Evolutionary conservation across 2,329 filamentous ascomycete genomes (phyloP).

Genomic region (Pyricularia sp.): DNA sequence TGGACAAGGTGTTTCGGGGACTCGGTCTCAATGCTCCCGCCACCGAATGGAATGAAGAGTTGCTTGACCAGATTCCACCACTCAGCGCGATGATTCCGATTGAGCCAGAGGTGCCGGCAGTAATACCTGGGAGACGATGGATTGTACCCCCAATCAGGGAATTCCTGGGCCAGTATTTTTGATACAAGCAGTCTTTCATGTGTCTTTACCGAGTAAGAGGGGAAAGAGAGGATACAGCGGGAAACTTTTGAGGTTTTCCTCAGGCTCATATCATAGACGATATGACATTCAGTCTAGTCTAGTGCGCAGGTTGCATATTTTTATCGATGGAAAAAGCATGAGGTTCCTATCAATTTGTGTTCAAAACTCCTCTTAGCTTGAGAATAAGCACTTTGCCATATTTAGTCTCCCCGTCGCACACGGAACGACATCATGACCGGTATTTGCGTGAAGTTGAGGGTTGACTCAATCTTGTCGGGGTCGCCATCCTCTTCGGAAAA

Average conservation of each 20-base stretch:
- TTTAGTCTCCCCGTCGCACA: constrained; percentile 3
- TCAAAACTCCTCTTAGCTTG: not conserved
- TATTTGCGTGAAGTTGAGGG: constrained; percentile 25
- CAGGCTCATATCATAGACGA: not conserved
- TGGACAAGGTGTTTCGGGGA: not conserved
- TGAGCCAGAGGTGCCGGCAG: not conserved
- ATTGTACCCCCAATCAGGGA: not conserved
- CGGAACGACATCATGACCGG: constrained; percentile 23
- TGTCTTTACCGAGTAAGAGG: not conserved
- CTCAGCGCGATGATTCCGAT: not conserved
- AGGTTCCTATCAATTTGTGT: not conserved
- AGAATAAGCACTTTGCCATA: not conserved
- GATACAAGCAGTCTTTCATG: not conserved
- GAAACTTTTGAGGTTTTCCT: not conserved
- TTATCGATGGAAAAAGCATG: not conserved
- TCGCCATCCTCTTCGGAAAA: constrained; percentile 20
- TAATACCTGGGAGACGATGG: not conserved
- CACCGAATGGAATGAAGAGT: not conserved
- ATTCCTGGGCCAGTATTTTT: not conserved
- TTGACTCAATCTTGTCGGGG: constrained; percentile 16
- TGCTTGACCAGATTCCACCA: not conserved
- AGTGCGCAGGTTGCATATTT: not conserved
- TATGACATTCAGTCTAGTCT: not conserved
- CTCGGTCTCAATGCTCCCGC: not conserved
- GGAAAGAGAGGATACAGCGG: not conserved